phyloP scores from a whole-genome alignment of 78 protist species.

The Dictyostelium discoideum region dicty_2.7 NC_007090.3:1154001-1154500 shows the following conservation, averaged over 20 bases:
- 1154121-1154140: not conserved
- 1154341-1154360: constrained; percentile 51
- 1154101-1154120: not conserved
- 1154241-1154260: constrained; percentile 68
- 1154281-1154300: constrained; percentile 59
- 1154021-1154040: constrained; percentile 60
- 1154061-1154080: constrained; percentile 42
- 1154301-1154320: constrained; percentile 54
- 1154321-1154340: constrained; percentile 74
- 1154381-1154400: constrained; percentile 78
- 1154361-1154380: constrained; percentile 61
- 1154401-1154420: constrained; percentile 68
- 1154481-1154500: constrained; percentile 36
- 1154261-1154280: constrained; percentile 65
- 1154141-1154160: constrained; percentile 54
- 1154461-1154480: constrained; percentile 72
- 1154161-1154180: constrained; percentile 79
- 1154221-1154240: constrained; percentile 63
- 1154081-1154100: too few relatives aligned
- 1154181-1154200: constrained; percentile 73
- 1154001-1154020: constrained; percentile 58
- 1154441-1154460: constrained; percentile 50
- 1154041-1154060: constrained; percentile 30
- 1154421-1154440: constrained; percentile 42
- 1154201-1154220: constrained; percentile 63